A percentile compares a stretch with the other conserved stretches of the same genome.
phyloP scores from a whole-genome alignment of 2,329 filamentous ascomycete species.

The Colletotrichum sp. region DNA sequence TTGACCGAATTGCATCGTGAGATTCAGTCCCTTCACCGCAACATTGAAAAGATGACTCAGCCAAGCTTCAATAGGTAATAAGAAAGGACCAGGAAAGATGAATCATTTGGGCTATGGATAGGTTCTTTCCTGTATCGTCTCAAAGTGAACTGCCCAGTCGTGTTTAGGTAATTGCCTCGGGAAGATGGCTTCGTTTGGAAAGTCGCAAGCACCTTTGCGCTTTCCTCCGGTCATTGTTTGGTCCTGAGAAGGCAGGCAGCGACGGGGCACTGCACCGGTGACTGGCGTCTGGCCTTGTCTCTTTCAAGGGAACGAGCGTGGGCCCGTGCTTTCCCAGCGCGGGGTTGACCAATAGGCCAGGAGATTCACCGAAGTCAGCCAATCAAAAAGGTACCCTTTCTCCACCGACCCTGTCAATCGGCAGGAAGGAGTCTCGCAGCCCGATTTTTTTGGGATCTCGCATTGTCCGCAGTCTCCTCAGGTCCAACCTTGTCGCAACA shows the following conservation, averaged over 20 bases:
- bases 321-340: conserved; percentile 13
- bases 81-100: background rate
- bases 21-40: background rate
- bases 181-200: background rate
- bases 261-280: background rate
- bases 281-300: background rate
- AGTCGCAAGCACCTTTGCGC: background rate
- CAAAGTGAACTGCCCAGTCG: background rate
- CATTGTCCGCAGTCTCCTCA: conserved; percentile 15
- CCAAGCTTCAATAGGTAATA: background rate
- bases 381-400: conserved; percentile 8
- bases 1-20: conserved; percentile 15
- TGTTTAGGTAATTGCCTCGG: background rate
- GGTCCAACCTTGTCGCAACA: conserved; percentile 17
- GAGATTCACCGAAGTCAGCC: conserved; percentile 6
- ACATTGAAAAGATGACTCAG: background rate
- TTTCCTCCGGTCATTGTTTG: background rate
- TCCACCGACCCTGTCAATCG: conserved; percentile 19
- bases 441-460: conserved; percentile 23
- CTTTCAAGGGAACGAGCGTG: background rate
- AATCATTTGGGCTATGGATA: background rate
- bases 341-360: conserved; percentile 16
- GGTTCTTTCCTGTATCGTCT: background rate
- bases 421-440: conserved; percentile 12
- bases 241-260: background rate